Percentiles rank a stretch among this genome's conserved stretches.
These are phyloP conservation scores for Candida sakaeoensis DNA, from an alignment of 805 yeast genomes.

Conservation along the genomic window DNA sequence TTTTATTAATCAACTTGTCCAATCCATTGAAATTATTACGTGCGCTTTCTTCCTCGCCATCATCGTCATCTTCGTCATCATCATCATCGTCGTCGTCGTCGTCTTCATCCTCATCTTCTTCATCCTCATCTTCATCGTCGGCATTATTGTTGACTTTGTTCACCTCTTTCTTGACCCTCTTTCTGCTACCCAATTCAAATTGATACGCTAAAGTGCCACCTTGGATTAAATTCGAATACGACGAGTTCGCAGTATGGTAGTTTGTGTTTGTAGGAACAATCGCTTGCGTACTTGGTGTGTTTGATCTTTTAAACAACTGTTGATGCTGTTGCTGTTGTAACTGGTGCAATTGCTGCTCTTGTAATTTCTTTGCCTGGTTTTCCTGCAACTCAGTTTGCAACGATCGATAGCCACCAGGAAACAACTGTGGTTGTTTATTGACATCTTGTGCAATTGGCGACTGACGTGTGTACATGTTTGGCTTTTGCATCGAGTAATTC, in stretches of 20 bases:
- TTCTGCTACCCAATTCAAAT: no score
- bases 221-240: conserved; percentile 32
- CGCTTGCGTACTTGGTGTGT: conserved; percentile 12
- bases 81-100: no score
- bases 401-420: conserved; percentile 12
- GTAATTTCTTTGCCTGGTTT: conserved; percentile 12
- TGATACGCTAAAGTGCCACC: conserved; percentile 40
- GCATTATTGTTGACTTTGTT: no score
- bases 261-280: conserved; percentile 14
- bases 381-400: conserved; percentile 13
- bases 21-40: conserved; percentile 12
- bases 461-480: background rate
- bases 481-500: background rate
- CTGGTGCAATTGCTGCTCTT: conserved; percentile 18
- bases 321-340: conserved; percentile 16
- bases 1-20: conserved; percentile 24
- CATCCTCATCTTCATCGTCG: no score
- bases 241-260: conserved; percentile 29
- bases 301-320: conserved; percentile 13
- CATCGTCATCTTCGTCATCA: conserved; percentile 2
- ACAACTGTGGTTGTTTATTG: conserved; percentile 9
- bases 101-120: no score
- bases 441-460: background rate
- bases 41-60: background rate
- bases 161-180: no score